A percentile compares a stretch with the other conserved stretches of the same genome.
These are phyloP conservation scores for Staphylotrichum longicolle DNA, from an alignment of 495 filamentous ascomycete genomes.

Conservation along the genomic window DNA sequence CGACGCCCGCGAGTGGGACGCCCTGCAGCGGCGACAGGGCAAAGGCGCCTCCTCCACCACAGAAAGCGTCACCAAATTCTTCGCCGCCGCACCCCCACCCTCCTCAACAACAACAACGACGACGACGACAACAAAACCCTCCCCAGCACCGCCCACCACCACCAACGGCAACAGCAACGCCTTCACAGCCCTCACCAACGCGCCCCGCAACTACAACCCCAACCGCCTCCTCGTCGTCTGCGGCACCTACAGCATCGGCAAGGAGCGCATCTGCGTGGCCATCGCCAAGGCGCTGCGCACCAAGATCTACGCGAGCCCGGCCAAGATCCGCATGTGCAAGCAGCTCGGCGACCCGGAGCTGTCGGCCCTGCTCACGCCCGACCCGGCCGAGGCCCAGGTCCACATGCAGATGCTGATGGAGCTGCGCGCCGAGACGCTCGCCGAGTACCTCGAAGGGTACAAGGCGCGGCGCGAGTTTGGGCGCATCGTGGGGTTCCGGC, in stretches of 20 bases:
- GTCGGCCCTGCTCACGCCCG: slow-evolving; percentile 65
- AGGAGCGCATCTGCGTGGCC: slow-evolving; percentile 91
- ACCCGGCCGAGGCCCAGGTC: slow-evolving; percentile 85
- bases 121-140: not conserved
- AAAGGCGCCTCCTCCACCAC: slow-evolving; percentile 27
- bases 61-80: slow-evolving; percentile 45
- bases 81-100: slow-evolving; percentile 25
- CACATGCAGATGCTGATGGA: slow-evolving; percentile 97
- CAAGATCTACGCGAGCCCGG: slow-evolving; percentile 84
- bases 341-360: slow-evolving; percentile 86
- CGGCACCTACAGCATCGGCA: slow-evolving; percentile 96
- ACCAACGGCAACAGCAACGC: slow-evolving; percentile 15
- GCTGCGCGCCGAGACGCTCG: slow-evolving; percentile 79
- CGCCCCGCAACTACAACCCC: slow-evolving; percentile 7
- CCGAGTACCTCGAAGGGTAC: slow-evolving; percentile 77
- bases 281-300: slow-evolving; percentile 82
- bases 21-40: slow-evolving; percentile 30
- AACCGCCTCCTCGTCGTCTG: slow-evolving; percentile 81
- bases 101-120: not conserved
- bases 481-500: slow-evolving; percentile 86
- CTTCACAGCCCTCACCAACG: slow-evolving; percentile 30
- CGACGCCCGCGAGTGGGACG: slow-evolving; percentile 35
- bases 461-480: slow-evolving; percentile 65
- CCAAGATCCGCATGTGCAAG: slow-evolving; percentile 78
- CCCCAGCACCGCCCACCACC: not conserved